Evolutionary conservation across 345 rosid genomes (phyloP).

Genomic region (Pugionium dolabratum): DNA sequence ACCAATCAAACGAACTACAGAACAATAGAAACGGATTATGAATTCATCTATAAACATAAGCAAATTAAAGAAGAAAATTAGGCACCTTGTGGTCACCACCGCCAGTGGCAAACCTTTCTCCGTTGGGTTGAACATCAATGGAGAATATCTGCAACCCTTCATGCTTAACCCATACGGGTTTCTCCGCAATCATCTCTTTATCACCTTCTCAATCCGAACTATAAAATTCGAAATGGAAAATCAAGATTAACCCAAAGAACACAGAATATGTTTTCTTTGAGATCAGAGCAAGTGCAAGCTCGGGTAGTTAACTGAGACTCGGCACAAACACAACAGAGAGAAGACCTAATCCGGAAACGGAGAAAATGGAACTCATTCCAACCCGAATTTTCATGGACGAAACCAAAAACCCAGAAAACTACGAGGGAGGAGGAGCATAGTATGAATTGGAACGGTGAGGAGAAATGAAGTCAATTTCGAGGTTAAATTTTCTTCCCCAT

Average conservation of each 20-base stretch:
- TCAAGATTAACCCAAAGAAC: background rate
- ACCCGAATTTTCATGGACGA: conserved; percentile 1
- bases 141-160: conserved; percentile 98
- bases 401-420: conserved; percentile 22
- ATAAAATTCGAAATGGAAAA: background rate
- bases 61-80: conserved; percentile 18
- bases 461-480: no score
- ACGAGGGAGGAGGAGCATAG: no score
- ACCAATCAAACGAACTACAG: conserved; percentile 1
- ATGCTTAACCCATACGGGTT: conserved; percentile 92
- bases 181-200: conserved; percentile 99
- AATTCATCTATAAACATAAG: no score
- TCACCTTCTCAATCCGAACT: conserved; percentile 26
- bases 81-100: conserved; percentile 98
- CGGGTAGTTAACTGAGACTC: conserved; percentile 23
- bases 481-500: no score
- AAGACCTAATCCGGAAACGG: conserved; percentile 10
- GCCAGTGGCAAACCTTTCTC: conserved; percentile 94
- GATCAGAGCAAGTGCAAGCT: conserved; percentile 24
- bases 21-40: background rate
- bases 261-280: background rate
- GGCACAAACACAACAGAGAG: background rate
- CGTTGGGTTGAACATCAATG: conserved; percentile 94
- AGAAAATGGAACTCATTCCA: no score
- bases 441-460: no score